Base-by-base conservation (phyloP, 2,329 filamentous ascomycete genomes). In the Cladobotryum mycophilum region DNA sequence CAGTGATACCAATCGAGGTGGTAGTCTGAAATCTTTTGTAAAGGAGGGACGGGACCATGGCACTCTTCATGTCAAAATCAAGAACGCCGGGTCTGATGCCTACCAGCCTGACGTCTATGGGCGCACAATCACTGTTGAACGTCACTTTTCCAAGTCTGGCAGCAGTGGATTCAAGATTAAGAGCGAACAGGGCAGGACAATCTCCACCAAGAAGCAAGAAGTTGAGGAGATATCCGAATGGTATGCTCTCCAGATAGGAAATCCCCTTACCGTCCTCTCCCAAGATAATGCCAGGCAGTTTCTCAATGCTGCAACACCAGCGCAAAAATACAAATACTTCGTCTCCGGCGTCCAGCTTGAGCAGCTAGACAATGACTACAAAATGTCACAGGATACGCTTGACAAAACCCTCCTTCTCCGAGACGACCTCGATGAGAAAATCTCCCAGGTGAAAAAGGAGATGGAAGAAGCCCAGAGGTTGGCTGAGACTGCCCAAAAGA, bases 211-310 rank as follows among this genome's bases (percentile, higher is more conserved):
- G 68, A 93, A 88, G 64, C 76, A 80, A 8, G 92, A 96, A 58
- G 79, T 99, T 8, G 91, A 96, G 58, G 88, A 96, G 57, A 92
- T 99, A 44, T 85, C 89, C 40, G 93, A 99, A 66, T 95, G 89
- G 65, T 97, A 90, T 65, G 88, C 86, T 40, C 75, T 99, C 40
- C 92, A 97, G 66, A 89, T 99, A 51, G 92, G 97, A 64, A 99
- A 99, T 60, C 93, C 93, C 1, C 85, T 99, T 73, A 97, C 95
- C 53, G 88, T 97, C 6, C 76, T 99, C 15, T 96, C 91, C 1
- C 93, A 99, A 67, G 93, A 99, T 64, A 90, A 91, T 68, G 93
- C 93, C 11, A 84, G 93, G 11, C 88, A 95, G 52, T 99, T 99
- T 61, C 78, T 99, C 41, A 95, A 92, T 62, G 81, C 85, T 35